Percentiles rank a stretch among this genome's conserved stretches.
Conservation (phyloP, 352 stramenopile species). For the Phytophthora sp. region DNA sequence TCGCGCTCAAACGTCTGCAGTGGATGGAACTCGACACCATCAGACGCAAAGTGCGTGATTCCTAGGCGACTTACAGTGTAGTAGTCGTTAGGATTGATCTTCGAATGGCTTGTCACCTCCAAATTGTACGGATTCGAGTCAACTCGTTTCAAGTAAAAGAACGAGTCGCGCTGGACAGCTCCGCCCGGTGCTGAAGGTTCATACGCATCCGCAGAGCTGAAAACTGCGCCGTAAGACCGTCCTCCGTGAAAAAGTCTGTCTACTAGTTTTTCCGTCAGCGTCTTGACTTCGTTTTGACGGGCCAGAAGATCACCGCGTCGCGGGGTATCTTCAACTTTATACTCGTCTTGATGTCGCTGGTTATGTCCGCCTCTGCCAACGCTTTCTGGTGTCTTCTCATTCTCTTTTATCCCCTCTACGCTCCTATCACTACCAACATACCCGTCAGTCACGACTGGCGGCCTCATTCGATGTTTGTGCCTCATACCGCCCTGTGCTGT, state of each 20-base stretch:
- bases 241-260: slow-evolving; percentile 42
- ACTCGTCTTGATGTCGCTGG: neutral
- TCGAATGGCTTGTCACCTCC: slow-evolving; percentile 62
- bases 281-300: slow-evolving; percentile 56
- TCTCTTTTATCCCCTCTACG: neutral
- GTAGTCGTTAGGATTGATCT: slow-evolving; percentile 83
- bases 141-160: slow-evolving; percentile 75
- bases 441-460: slow-evolving; percentile 5
- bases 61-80: slow-evolving; percentile 91
- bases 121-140: slow-evolving; percentile 85
- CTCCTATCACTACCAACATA: neutral
- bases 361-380: neutral
- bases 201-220: neutral
- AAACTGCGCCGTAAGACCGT: neutral
- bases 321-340: slow-evolving; percentile 8
- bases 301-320: slow-evolving; percentile 54
- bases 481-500: slow-evolving; percentile 39
- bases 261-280: slow-evolving; percentile 64
- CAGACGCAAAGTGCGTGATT: slow-evolving; percentile 87
- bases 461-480: slow-evolving; percentile 7
- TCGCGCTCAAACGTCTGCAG: slow-evolving; percentile 92
- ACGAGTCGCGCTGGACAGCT: slow-evolving; percentile 50
- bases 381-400: neutral
- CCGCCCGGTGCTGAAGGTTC: slow-evolving; percentile 3
- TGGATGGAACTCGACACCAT: slow-evolving; percentile 87